Base-by-base conservation (phyloP, 805 yeast genomes). In the Myxozyma kluyveri region DNA sequence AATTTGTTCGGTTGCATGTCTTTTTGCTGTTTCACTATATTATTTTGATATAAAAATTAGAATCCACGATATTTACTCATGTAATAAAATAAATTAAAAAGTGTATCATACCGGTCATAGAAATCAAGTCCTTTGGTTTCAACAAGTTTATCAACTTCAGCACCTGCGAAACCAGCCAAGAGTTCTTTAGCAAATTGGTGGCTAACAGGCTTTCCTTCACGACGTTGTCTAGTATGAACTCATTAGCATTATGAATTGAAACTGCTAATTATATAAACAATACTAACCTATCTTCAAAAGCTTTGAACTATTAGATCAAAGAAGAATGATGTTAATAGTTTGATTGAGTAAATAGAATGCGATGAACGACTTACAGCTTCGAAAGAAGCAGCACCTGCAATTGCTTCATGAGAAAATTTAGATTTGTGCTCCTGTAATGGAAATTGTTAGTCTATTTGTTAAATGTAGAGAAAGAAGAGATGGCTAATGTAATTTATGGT, bases 61-160 rank as follows among this genome's bases (percentile, higher is more conserved):
- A 4, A 24, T 24, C 35, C 33, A 33, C 24, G 5, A 38, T 24
- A 4, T 21, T 10, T 21, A n/a, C 26, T 4, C 14, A 18, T 12
- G 18, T 12, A 21, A 3, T 10, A 33, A 23, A 18, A 36, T 2
- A 2, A 9, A 21, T 17, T 39, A 9, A 21, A 27, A 7, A 12
- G 18, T 9, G 27, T 14, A 23, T 32, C 39, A 21, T 35, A 46
- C 52, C 54, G 43, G 52, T 63, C 65, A 36, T 60, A 57, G 49
- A 59, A 62, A 53, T 63, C 59, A 22, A 63, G 59, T 19, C 65
- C 67, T 58, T 63, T 63, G 49, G 66, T 61, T 50, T 64, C 67
- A 47, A 63, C 54, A 36, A 62, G 57, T 61, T 64, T 64, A 59
- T 64, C 67, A 51, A 61, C 67, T 47, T 64, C 67, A 40, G 63